phyloP scores from a whole-genome alignment of 345 rosid species.

The Gossypium ekmanianum region DNA sequence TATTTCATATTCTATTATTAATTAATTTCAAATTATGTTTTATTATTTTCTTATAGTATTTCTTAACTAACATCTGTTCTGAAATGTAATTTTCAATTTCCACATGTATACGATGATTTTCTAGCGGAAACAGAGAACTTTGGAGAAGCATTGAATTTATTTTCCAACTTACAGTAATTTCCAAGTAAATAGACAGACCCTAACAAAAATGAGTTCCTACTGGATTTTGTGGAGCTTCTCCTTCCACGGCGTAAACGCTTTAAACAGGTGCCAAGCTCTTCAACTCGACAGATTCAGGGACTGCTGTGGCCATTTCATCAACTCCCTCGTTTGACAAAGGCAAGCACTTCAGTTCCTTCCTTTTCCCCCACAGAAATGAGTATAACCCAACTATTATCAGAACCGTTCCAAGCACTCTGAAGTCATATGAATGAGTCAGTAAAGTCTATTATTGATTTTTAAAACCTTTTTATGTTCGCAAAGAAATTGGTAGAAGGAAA shows the following conservation, averaged over 20 bases:
- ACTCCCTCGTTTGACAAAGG: not conserved
- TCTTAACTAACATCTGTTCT: too few species aligned
- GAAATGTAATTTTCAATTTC: too few species aligned
- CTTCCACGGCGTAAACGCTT: not conserved
- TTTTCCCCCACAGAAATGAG: conserved; percentile 39
- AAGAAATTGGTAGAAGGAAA: not conserved
- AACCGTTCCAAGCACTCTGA: conserved; percentile 37
- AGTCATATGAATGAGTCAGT: not conserved
- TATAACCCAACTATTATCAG: conserved; percentile 40
- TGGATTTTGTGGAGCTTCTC: not conserved
- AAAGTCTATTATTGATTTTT: not conserved
- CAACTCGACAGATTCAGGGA: conserved; percentile 1
- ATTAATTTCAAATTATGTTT: too few species aligned
- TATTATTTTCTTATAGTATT: too few species aligned
- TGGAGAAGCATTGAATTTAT: too few species aligned
- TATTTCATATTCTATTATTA: too few species aligned
- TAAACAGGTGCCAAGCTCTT: not conserved
- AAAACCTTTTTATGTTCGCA: not conserved
- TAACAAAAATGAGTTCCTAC: not conserved
- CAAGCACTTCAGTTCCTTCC: conserved; percentile 21
- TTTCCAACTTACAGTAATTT: too few species aligned
- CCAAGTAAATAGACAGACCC: too few species aligned
- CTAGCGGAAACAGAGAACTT: too few species aligned
- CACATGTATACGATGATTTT: too few species aligned
- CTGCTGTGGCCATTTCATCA: not conserved